These are phyloP conservation scores for Gossypium schwendimanii DNA, from an alignment of 441 rosid species.

Conservation along the genomic window DNA sequence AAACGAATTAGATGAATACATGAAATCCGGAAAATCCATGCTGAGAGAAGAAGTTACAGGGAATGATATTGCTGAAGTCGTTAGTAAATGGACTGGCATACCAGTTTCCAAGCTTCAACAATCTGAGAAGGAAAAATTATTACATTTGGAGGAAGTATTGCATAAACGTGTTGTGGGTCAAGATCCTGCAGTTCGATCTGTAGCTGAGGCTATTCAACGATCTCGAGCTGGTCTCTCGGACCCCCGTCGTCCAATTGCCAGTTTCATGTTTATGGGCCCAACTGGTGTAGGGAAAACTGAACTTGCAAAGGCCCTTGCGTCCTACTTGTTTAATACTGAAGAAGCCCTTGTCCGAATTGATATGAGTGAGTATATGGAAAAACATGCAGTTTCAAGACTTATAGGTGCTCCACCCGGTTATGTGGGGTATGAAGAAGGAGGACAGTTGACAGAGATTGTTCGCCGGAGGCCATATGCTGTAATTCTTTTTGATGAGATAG, in stretches of 20 bases:
- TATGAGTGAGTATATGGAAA: conserved; percentile 99
- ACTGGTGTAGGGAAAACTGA: conserved; percentile 99
- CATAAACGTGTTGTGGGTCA: conserved; percentile 93
- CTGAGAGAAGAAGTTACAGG: conserved; percentile 92
- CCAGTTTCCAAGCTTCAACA: conserved; percentile 93
- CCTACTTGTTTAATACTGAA: conserved; percentile 87
- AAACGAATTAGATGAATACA: conserved; percentile 76
- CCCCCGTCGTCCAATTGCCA: conserved; percentile 93
- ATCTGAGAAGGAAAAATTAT: conserved; percentile 78
- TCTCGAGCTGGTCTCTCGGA: conserved; percentile 96
- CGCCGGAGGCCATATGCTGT: conserved; percentile 91
- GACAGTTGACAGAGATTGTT: conserved; percentile 86
- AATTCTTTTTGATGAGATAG: conserved; percentile 95
- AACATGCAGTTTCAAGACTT: conserved; percentile 88
- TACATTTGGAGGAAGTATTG: conserved; percentile 77
- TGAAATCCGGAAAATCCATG: conserved; percentile 90
- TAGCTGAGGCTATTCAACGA: conserved; percentile 93
- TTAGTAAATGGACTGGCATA: conserved; percentile 96
- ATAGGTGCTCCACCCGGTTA: conserved; percentile 99
- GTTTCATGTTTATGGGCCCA: conserved; percentile 99
- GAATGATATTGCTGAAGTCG: conserved; percentile 87
- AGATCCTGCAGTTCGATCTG: conserved; percentile 80
- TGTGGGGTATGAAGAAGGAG: conserved; percentile 97
- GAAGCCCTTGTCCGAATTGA: conserved; percentile 91
- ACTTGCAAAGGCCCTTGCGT: conserved; percentile 86